phyloP scores from a whole-genome alignment of 2,329 filamentous ascomycete species.

The Trichoderma hamatum region DNA sequence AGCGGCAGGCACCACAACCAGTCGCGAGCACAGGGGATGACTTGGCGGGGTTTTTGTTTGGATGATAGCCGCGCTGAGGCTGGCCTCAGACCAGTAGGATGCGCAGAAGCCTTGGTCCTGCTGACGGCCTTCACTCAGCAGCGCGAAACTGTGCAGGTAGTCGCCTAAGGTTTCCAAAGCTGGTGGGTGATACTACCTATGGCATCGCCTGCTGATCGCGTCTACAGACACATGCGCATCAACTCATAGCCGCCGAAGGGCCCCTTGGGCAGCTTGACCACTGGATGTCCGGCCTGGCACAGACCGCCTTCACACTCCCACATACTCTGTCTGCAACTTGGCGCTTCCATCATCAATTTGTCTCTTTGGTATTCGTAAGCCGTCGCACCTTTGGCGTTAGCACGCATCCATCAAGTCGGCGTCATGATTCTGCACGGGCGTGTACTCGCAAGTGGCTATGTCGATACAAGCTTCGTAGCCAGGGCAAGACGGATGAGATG shows the following conservation, averaged over 20 bases:
- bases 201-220: neutral
- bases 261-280: neutral
- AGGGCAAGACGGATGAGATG: neutral
- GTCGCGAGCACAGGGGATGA: too few relatives aligned
- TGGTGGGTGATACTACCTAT: neutral
- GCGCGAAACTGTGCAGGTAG: neutral
- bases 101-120: neutral
- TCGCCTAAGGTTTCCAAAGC: neutral
- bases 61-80: conserved; percentile 14
- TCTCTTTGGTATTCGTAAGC: neutral
- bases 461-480: neutral
- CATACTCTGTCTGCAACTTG: neutral
- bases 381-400: neutral
- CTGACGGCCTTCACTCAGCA: neutral
- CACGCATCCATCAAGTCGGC: neutral
- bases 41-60: neutral
- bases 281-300: neutral
- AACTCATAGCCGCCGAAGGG: conserved; percentile 9
- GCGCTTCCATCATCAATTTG: neutral
- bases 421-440: neutral
- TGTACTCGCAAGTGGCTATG: neutral
- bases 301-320: neutral
- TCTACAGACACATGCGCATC: neutral
- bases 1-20: too few relatives aligned
- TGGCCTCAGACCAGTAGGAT: conserved; percentile 11